These are phyloP conservation scores for Cupressus sempervirens DNA, from an alignment of 75 land plant species.

Conservation along the genomic window DNA sequence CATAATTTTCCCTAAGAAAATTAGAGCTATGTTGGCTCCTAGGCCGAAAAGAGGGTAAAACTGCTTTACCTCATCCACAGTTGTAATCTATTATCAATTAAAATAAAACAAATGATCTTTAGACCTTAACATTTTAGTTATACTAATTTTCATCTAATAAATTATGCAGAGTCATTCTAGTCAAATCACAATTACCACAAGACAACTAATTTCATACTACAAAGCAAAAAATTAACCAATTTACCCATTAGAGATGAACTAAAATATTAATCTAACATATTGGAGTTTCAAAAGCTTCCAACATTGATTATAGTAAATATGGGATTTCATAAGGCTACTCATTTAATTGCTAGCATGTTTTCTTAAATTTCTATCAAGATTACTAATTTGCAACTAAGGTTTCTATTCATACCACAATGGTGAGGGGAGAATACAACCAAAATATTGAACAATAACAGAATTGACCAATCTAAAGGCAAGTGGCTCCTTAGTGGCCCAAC, in stretches of 20 bases:
- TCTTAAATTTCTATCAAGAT: not conserved
- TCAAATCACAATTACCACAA: not conserved
- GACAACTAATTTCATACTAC: not conserved
- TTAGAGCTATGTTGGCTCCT: conserved; percentile 94
- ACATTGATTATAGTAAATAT: not conserved
- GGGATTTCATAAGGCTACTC: not conserved
- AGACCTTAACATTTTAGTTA: not conserved
- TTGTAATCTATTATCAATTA: conserved; percentile 74
- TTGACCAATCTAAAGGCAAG: too few species aligned
- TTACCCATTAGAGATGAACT: not conserved
- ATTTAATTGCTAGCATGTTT: not conserved
- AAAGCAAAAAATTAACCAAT: not conserved
- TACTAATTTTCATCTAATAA: not conserved
- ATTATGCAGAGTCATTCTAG: not conserved
- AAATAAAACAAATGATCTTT: not conserved
- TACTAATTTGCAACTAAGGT: not conserved
- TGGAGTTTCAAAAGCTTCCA: not conserved
- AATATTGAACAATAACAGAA: too few species aligned
- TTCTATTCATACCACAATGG: too few species aligned
- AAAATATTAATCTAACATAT: not conserved
- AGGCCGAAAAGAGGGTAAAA: conserved; percentile 97
- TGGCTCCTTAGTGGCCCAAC: too few species aligned
- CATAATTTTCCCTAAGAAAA: conserved; percentile 95
- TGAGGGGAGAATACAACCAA: too few species aligned
- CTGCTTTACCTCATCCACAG: conserved; percentile 92